Evolutionary conservation across 2,329 filamentous ascomycete species (phyloP).

Genomic region (Epichloe scottii): DNA sequence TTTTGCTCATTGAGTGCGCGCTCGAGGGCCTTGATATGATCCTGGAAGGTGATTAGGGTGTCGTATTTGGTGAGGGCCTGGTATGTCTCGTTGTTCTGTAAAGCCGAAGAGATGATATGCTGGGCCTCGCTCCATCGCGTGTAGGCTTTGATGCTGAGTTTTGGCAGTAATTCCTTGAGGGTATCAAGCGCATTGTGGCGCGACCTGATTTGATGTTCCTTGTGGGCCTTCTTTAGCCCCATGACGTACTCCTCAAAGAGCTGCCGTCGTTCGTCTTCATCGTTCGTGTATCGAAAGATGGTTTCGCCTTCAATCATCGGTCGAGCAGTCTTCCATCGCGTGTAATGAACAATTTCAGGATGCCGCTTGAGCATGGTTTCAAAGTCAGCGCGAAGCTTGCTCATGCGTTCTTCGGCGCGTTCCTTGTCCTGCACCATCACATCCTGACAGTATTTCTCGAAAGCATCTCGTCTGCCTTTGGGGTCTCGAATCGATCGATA

Average conservation of each 20-base stretch:
- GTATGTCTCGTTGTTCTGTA: conserved; percentile 76
- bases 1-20: conserved; percentile 81
- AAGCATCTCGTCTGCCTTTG: conserved; percentile 77
- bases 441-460: conserved; percentile 90
- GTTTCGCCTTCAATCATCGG: conserved; percentile 92
- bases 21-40: conserved; percentile 86
- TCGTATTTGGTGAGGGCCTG: conserved; percentile 77
- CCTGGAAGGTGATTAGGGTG: conserved; percentile 84
- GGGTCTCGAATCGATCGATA: conserved; percentile 90
- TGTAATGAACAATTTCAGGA: conserved; percentile 94
- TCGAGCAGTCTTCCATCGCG: conserved; percentile 89
- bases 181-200: conserved; percentile 78
- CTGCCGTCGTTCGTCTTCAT: conserved; percentile 76
- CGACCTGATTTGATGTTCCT: conserved; percentile 58
- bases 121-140: conserved; percentile 91
- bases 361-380: conserved; percentile 92
- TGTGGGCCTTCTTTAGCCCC: conserved; percentile 68
- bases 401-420: conserved; percentile 80
- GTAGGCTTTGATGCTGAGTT: conserved; percentile 78
- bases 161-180: conserved; percentile 63
- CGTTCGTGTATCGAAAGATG: conserved; percentile 81
- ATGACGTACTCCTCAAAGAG: conserved; percentile 89
- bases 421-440: conserved; percentile 87
- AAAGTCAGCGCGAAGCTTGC: conserved; percentile 89
- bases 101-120: conserved; percentile 63